These are phyloP conservation scores for Yarrowia osloensis DNA, from an alignment of 805 yeast genomes.

Conservation along the genomic window DNA sequence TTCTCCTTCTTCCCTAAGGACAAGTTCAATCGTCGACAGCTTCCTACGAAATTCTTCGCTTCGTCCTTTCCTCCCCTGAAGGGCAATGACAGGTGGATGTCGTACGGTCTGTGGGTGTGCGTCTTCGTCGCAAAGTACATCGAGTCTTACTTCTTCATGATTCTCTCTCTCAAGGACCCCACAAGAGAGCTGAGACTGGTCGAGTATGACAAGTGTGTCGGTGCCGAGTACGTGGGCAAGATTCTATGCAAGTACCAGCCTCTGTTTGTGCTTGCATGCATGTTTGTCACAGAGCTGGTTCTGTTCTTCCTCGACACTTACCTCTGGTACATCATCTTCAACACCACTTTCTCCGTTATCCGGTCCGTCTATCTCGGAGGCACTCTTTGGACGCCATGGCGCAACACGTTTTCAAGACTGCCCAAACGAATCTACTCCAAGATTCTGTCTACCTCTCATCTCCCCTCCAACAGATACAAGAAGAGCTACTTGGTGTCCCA, in stretches of 20 bases:
- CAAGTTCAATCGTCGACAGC: conserved; percentile 80
- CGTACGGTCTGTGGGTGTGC: conserved; percentile 84
- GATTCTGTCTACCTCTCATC: conserved; percentile 55
- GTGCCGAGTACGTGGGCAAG: conserved; percentile 84
- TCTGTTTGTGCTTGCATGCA: conserved; percentile 83
- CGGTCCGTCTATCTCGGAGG: conserved; percentile 98
- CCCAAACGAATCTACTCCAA: conserved; percentile 94
- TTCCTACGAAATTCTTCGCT: conserved; percentile 93
- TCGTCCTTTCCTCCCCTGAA: conserved; percentile 78
- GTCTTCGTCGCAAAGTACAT: conserved; percentile 85
- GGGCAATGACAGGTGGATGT: conserved; percentile 96
- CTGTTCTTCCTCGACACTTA: conserved; percentile 98
- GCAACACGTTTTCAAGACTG: conserved; percentile 94
- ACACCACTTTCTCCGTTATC: conserved; percentile 93
- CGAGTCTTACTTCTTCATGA: conserved; percentile 92
- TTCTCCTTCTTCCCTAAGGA: conserved; percentile 86
- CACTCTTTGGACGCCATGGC: conserved; percentile 98
- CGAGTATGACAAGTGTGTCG: conserved; percentile 88
- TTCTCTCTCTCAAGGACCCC: conserved; percentile 89
- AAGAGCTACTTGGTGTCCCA: conserved; percentile 64
- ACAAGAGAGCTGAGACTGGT: conserved; percentile 82
- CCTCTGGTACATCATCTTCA: conserved; percentile 96
- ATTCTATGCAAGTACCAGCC: conserved; percentile 82
- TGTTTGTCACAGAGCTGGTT: conserved; percentile 88
- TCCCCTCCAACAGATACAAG: conserved; percentile 48